Conservation (phyloP, 1,139 yeast species). For the Geotrichum reessii region DNA sequence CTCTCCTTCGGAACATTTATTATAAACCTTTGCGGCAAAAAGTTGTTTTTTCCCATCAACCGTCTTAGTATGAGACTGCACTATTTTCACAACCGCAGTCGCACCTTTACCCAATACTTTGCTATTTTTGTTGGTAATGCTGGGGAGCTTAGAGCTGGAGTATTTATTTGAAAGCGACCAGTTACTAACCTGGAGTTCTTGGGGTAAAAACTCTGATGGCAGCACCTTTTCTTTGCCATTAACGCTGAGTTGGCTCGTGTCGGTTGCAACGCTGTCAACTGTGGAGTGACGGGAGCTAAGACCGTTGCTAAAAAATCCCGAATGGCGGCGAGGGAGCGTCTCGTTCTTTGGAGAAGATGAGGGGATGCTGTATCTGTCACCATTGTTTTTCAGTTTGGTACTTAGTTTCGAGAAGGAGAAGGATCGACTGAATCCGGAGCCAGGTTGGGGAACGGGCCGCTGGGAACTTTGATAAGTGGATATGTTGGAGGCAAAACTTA, state of each 20-base stretch:
- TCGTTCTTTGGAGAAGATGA: neutral
- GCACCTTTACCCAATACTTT: conserved; percentile 19
- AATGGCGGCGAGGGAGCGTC: neutral
- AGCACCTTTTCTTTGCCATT: conserved; percentile 16
- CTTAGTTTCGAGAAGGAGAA: conserved; percentile 18
- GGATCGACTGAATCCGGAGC: conserved; percentile 7
- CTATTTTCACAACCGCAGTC: conserved; percentile 17
- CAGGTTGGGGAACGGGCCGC: conserved; percentile 17
- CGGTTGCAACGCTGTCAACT: conserved; percentile 3
- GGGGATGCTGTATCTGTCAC: neutral
- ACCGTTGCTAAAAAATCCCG: neutral
- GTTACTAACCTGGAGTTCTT: conserved; percentile 16
- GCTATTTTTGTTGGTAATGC: conserved; percentile 4
- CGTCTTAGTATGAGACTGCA: conserved; percentile 11
- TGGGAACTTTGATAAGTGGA: conserved; percentile 16
- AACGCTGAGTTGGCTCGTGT: neutral
- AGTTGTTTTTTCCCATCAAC: conserved; percentile 25
- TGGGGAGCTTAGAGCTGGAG: conserved; percentile 10
- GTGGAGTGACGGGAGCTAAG: neutral
- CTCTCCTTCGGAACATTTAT: conserved; percentile 43
- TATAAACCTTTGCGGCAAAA: conserved; percentile 71
- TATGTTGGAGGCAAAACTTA: conserved; percentile 12
- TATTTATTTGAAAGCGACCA: conserved; percentile 23
- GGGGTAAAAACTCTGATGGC: conserved; percentile 22
- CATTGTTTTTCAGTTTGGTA: conserved; percentile 4